Base-by-base conservation (phyloP, 371 early-diverging fungal species). In the Actinomucor elegans region DNA sequence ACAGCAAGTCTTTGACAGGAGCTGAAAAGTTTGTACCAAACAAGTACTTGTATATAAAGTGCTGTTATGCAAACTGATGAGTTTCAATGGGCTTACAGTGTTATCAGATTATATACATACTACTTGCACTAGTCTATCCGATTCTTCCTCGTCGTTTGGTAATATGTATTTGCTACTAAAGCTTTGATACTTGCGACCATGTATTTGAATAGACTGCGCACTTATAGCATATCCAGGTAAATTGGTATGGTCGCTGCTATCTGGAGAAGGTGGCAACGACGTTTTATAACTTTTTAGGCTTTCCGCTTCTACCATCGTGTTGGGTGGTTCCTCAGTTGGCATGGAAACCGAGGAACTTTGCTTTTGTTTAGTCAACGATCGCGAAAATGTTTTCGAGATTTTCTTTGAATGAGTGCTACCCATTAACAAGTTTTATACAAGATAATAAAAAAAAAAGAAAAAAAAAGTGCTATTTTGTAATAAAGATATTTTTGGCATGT, bases 1-100 rank as follows among this genome's bases (percentile, higher is more conserved):
- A 60, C n/a, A 77, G 31, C 15, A 73, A n/a, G 37, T 69, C 65
- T 40, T 41, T 55, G 1, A 73, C 66, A 12, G 77, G 77, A n/a
- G 74, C 64, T 5, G 63, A 66, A 38, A 66, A 77, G 40, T 73
- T 71, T 6, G 60, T 59, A 23, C 46, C 51, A 44, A 71, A 73
- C 14, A 63, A 55, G 42, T 67, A 68, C 34, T 71, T 77, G 11
- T 65, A 48, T 17, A 73, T 21, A 44, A 67, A 77, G 53, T 77
- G 77, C 77, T 77, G 50, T 20, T 26, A 26, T 33, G 7, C 4
- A 48, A 2, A 52, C 33, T 8, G 9, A 37, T 0, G 24, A n/a
- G 18, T 36, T n/a, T 34, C 36, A n/a, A 17, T 24, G 20, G 10
- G 17, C 2, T 5, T 8, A 9, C 2, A 5, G n/a, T 26, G 20